Percentiles rank a stretch among this genome's conserved stretches.
These are phyloP conservation scores for Paraleonurus japonicus DNA, from an alignment of 257 asterid species.

Conservation along the genomic window DNA sequence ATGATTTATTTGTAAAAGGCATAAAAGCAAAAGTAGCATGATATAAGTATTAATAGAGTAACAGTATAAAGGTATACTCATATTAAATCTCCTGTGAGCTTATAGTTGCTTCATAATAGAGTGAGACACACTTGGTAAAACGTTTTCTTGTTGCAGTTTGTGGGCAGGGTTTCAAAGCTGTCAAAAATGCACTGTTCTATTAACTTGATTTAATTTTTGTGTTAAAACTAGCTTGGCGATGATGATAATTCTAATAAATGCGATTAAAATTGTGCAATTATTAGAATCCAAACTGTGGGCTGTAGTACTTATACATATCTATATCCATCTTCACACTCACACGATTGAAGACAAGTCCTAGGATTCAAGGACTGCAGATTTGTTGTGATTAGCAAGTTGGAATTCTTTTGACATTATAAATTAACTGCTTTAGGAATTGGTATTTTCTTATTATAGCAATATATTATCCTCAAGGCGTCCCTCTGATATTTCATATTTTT, in stretches of 20 bases:
- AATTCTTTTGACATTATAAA: neutral
- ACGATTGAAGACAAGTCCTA: neutral
- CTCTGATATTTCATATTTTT: neutral
- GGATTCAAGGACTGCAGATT: neutral
- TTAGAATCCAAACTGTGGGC: neutral
- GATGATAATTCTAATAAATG: neutral
- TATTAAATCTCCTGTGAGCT: neutral
- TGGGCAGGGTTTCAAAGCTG: neutral
- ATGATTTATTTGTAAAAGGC: neutral
- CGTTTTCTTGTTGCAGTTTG: neutral
- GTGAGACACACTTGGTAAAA: neutral
- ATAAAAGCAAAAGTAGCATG: neutral
- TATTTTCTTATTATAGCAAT: neutral
- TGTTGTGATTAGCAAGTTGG: neutral
- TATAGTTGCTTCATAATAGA: conserved; percentile 8
- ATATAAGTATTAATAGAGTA: neutral
- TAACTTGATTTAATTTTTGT: neutral
- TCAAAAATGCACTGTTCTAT: neutral
- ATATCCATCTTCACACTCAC: neutral
- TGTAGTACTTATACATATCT: neutral
- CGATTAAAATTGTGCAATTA: neutral
- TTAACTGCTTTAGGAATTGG: neutral
- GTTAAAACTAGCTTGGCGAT: neutral
- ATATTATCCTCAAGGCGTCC: neutral
- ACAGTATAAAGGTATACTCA: neutral